Conservation (phyloP, 176 grass and related monocot species). For the Oryza nivara region DNA sequence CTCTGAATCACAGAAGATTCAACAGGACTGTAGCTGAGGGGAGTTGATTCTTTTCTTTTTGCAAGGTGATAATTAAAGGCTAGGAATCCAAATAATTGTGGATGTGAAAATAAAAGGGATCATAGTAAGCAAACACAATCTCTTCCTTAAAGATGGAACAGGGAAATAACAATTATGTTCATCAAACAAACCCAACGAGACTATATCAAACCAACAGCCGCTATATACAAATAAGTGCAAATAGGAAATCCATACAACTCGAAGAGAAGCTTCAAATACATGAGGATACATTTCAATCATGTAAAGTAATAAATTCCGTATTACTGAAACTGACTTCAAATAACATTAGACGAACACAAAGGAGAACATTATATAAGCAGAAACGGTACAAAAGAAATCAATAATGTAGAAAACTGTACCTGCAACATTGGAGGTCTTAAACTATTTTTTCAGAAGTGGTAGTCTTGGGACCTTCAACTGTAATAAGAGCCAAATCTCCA, state of each 20-base stretch:
- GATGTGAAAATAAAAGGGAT: not conserved
- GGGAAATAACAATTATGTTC: not conserved
- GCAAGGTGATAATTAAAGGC: not conserved
- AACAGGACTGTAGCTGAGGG: not conserved
- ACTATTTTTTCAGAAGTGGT: slow-evolving; percentile 68
- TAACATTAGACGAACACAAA: not conserved
- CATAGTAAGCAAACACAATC: not conserved
- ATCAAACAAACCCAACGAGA: slow-evolving; percentile 9
- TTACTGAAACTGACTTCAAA: slow-evolving; percentile 5
- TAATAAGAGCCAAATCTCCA: slow-evolving; percentile 92
- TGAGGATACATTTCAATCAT: not conserved
- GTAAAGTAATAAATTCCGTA: not conserved
- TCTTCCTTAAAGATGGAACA: not conserved
- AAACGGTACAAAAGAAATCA: not conserved
- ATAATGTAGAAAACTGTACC: slow-evolving; percentile 51
- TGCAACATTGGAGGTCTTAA: slow-evolving; percentile 96
- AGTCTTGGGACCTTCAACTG: slow-evolving; percentile 78
- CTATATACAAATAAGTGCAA: not conserved
- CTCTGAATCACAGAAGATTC: slow-evolving; percentile 27
- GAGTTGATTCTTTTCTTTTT: not conserved
- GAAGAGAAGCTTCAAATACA: slow-evolving; percentile 28
- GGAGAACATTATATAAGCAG: no score
- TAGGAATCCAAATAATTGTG: not conserved
- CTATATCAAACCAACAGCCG: slow-evolving; percentile 7
- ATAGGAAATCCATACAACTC: slow-evolving; percentile 4